Evolutionary conservation across 805 yeast species (phyloP).

Genomic region (Hanseniaspora osmophila): DNA sequence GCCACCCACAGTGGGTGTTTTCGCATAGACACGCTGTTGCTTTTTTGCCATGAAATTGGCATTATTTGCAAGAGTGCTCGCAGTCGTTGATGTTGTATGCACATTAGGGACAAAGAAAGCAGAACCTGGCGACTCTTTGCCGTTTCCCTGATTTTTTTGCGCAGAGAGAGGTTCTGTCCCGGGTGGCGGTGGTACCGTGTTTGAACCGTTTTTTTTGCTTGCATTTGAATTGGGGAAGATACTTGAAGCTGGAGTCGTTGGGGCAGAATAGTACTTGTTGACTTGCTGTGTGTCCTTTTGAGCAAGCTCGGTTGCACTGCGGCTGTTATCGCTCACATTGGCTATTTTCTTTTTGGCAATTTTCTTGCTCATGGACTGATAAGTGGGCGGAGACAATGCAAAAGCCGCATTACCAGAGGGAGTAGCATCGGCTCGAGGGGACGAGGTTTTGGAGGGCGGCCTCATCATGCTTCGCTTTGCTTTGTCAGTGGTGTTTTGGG

Average conservation of each 20-base stretch:
- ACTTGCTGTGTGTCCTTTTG: not conserved
- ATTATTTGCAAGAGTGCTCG: not conserved
- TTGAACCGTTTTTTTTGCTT: too few species aligned
- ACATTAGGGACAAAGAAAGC: too few species aligned
- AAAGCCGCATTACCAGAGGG: not conserved
- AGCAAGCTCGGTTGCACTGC: too few species aligned
- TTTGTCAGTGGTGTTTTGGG: too few species aligned
- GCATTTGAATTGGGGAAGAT: not conserved
- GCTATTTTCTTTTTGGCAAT: not conserved
- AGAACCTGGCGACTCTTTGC: too few species aligned
- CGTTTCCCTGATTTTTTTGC: too few species aligned
- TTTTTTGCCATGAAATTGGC: not conserved
- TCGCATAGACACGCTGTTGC: not conserved
- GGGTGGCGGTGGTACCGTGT: too few species aligned
- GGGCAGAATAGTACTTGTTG: not conserved
- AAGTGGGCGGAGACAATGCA: too few species aligned
- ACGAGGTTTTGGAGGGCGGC: not conserved
- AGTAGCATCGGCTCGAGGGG: not conserved
- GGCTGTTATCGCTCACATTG: not conserved
- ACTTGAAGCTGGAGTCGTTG: not conserved
- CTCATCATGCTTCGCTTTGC: not conserved
- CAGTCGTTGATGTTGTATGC: not conserved
- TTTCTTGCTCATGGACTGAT: not conserved
- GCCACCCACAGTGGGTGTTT: not conserved
- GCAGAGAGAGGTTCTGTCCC: too few species aligned